phyloP scores from a whole-genome alignment of 1,284 basidiomycete genomes.

The Erythrobasidium hasegawianum region DNA sequence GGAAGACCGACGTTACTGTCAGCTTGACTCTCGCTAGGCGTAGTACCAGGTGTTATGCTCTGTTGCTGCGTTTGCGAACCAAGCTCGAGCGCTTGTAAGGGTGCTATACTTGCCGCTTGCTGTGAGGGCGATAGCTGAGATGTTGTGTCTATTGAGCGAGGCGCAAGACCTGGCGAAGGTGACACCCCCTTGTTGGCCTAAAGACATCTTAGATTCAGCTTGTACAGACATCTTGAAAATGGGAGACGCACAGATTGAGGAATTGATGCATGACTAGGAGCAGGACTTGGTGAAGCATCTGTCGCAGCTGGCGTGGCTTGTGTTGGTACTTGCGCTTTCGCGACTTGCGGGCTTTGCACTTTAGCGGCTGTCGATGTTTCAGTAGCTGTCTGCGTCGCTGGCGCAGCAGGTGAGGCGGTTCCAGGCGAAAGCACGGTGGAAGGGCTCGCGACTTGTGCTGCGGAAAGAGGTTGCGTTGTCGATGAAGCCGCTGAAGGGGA shows the following conservation, averaged over 20 bases:
- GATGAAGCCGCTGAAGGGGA: constrained; percentile 6
- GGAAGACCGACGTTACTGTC: constrained; percentile 3
- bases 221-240: neutral
- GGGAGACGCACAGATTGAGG: constrained; percentile 11
- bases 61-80: constrained; percentile 46
- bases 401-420: no score
- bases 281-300: constrained; percentile 36
- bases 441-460: constrained; percentile 2
- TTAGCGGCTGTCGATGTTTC: no score
- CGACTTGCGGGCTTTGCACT: neutral
- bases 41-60: neutral
- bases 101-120: constrained; percentile 29
- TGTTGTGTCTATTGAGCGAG: neutral
- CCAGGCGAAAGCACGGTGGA: constrained; percentile 1
- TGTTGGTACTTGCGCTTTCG: constrained; percentile 1
- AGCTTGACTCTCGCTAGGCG: neutral
- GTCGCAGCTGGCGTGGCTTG: neutral
- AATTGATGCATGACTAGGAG: constrained; percentile 33
- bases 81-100: constrained; percentile 32
- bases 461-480: constrained; percentile 12
- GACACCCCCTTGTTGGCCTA: neutral
- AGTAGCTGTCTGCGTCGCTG: no score
- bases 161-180: neutral
- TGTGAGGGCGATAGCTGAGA: constrained; percentile 27
- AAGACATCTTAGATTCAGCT: neutral